Evolutionary conservation across 2,329 filamentous ascomycete genomes (phyloP), one percentile per base, ranked within the genome.

Genomic region (Alternaria ventricosa): DNA sequence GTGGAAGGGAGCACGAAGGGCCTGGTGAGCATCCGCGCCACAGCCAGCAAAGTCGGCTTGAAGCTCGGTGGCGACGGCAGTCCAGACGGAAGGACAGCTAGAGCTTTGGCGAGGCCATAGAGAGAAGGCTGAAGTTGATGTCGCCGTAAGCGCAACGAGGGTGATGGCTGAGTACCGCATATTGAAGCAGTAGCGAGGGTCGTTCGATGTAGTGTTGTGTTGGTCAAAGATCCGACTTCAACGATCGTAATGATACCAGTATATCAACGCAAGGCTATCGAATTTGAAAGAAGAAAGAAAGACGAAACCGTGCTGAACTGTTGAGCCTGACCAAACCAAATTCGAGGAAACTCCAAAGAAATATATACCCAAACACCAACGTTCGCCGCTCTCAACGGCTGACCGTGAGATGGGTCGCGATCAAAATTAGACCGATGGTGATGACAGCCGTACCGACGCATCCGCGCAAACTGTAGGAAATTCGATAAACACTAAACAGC

Each of bases 1-100:
- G 23, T 77, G 73, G 56, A 76, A 76, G 7, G 71, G 65, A 0
- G 68, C 65, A 13, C 73, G 69, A 15, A 76, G 71, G 5, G 70
- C 68, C 15, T 56, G 65, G 23, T 69, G 74, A 8, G 74, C 72
- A 30, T 65, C 58, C 28, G 63, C 59, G 12, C 65, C 65, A 47
- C 74, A 76, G 36, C 68, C 67, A 15, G 57, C 22, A 36, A 73
- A 73, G 18, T 58, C 59, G 2, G 54, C 44, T 28, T 70, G 45
- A 5, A 74, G 63, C n/a, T 72, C 65, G 11, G 61, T 57, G 13
- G 67, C 65, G 6, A 70, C 61, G 8, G 54, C 50, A n/a, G 61
- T 55, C 72, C 71, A 75, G 2, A 75, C 66, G 8, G 60, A 36
- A 4, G 72, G 72, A 27, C 72, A 73, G 20, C 51, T 55, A 45